Conservation (phyloP, 495 filamentous ascomycete species). For the Aspergillus indologenus region DNA sequence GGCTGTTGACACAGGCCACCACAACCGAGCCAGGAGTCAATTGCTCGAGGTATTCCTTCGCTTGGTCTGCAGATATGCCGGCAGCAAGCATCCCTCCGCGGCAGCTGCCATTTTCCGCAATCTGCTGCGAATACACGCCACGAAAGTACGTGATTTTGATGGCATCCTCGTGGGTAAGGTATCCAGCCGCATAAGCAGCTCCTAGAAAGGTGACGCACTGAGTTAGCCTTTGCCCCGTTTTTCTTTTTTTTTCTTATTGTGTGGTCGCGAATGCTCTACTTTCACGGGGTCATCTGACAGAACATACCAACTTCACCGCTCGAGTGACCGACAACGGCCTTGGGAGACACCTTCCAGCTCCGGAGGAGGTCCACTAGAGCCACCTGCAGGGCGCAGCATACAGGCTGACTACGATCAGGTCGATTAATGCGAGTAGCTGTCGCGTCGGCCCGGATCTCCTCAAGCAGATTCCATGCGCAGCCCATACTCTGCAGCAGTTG, state of each 20-base stretch:
- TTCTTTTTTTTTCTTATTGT: too few species aligned
- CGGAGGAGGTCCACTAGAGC: constrained; percentile 38
- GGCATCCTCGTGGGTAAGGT: constrained; percentile 17
- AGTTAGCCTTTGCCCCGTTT: too few species aligned
- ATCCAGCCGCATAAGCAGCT: constrained; percentile 14
- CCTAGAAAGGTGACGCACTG: too few species aligned
- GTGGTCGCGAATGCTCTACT: too few species aligned
- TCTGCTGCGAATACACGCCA: not conserved
- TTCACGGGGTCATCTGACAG: too few species aligned
- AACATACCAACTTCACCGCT: constrained; percentile 46
- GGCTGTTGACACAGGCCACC: constrained; percentile 49
- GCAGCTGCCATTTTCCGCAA: too few species aligned
- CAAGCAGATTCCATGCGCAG: too few species aligned
- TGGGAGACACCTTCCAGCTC: constrained; percentile 30
- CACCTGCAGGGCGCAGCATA: constrained; percentile 41
- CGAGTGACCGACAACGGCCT: constrained; percentile 37
- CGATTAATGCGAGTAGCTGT: not conserved
- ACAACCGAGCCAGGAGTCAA: constrained; percentile 21
- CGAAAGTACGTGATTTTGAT: not conserved
- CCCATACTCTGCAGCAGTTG: too few species aligned
- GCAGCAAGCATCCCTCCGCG: not conserved
- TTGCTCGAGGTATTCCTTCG: not conserved
- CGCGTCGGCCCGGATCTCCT: not conserved
- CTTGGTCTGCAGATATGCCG: not conserved
- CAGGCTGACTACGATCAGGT: constrained; percentile 16